Percentiles rank a stretch among this genome's conserved stretches.
phyloP scores from a whole-genome alignment of 1,139 yeast genomes.

The Scheffersomyces stambukii region DNA sequence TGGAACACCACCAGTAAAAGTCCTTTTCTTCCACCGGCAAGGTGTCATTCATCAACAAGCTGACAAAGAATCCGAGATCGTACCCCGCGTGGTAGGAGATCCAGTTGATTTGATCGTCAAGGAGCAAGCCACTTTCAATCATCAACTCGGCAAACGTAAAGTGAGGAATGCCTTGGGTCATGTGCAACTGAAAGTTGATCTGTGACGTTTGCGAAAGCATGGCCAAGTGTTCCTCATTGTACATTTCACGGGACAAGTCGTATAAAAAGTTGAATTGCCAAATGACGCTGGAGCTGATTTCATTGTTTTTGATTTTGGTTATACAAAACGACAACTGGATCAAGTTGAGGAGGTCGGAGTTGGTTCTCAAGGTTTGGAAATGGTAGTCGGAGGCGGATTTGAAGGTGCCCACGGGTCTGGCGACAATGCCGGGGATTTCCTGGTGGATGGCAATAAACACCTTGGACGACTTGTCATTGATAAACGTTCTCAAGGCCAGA shows the following conservation, averaged over 20 bases:
- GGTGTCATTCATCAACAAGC: constrained; percentile 67
- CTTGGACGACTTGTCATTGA: constrained; percentile 56
- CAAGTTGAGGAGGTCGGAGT: constrained; percentile 80
- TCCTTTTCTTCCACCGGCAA: constrained; percentile 84
- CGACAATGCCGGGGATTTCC: constrained; percentile 94
- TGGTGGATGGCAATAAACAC: constrained; percentile 72
- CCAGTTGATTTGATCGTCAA: constrained; percentile 78
- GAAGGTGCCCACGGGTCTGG: constrained; percentile 95
- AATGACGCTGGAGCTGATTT: constrained; percentile 60
- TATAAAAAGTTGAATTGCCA: constrained; percentile 96
- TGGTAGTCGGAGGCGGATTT: constrained; percentile 89
- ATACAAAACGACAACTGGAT: constrained; percentile 87
- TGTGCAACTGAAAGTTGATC: constrained; percentile 73
- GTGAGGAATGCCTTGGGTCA: constrained; percentile 74
- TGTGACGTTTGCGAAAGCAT: constrained; percentile 72
- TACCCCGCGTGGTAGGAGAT: constrained; percentile 92
- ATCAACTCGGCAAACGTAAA: constrained; percentile 79
- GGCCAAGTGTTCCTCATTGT: constrained; percentile 71
- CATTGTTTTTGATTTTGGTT: constrained; percentile 69
- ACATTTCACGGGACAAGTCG: constrained; percentile 77
- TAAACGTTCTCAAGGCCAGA: constrained; percentile 63
- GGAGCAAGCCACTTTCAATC: constrained; percentile 79
- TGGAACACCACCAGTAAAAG: constrained; percentile 65
- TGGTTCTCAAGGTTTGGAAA: constrained; percentile 89
- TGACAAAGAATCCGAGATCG: constrained; percentile 85